Conservation (phyloP, 2,329 filamentous ascomycete genomes). For the Biscogniauxia sp. region DNA sequence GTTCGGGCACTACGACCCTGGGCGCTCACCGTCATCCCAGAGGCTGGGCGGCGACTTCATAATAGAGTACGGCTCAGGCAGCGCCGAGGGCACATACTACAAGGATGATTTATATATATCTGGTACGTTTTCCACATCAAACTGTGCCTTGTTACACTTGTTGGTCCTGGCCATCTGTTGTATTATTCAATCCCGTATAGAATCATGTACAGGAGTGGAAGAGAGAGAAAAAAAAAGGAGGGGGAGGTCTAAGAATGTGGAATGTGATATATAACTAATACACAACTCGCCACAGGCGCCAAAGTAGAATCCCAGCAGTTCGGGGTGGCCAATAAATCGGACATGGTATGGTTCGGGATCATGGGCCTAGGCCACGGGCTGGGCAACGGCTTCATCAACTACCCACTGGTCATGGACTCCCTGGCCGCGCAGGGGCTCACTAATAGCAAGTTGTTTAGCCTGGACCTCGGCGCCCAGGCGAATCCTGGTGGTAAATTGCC, state of each 20-base stretch:
- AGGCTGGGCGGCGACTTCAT: constrained; percentile 37
- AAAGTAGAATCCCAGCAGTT: constrained; percentile 47
- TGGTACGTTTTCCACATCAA: constrained; percentile 27
- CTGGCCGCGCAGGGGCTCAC: constrained; percentile 47
- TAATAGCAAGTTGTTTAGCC: constrained; percentile 47
- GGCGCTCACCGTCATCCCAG: constrained; percentile 39
- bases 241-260: no score
- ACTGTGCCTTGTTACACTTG: no score
- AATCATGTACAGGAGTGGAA: no score
- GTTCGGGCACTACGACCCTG: constrained; percentile 45
- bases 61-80: constrained; percentile 38
- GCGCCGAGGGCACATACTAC: constrained; percentile 44
- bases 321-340: constrained; percentile 44
- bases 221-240: no score
- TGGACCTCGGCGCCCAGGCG: constrained; percentile 45
- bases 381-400: constrained; percentile 41
- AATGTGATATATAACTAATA: no score
- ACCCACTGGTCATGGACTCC: constrained; percentile 53
- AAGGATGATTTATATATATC: constrained; percentile 46
- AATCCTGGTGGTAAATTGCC: constrained; percentile 23
- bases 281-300: constrained; percentile 25
- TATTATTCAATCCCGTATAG: no score
- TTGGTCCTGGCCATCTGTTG: no score
- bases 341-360: constrained; percentile 51
- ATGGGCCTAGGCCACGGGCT: constrained; percentile 48